phyloP scores from a whole-genome alignment of 176 grass and related monocot species.

The Zoysia japonica region DNA sequence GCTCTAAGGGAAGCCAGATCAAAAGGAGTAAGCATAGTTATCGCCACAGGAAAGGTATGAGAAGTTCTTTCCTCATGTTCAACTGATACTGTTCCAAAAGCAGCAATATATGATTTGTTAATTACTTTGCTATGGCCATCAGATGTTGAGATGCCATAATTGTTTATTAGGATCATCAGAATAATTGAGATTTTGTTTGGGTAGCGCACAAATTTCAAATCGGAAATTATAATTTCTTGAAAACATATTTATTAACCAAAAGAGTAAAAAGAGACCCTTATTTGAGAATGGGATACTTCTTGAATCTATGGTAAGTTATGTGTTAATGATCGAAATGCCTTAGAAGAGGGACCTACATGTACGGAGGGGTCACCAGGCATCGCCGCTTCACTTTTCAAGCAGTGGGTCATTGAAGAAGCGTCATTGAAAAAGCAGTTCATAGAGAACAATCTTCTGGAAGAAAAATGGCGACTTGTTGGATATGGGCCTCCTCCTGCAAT shows the following conservation, averaged over 20 bases:
- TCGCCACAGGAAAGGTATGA: constrained; percentile 94
- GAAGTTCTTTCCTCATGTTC: constrained; percentile 5
- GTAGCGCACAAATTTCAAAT: background rate
- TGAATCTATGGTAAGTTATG: background rate
- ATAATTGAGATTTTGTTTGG: background rate
- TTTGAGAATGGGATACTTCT: background rate
- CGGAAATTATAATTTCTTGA: background rate
- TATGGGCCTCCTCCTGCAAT: background rate
- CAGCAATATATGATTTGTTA: background rate
- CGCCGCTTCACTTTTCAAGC: background rate
- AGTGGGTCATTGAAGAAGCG: background rate
- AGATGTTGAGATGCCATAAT: constrained; percentile 3
- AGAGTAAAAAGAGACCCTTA: background rate
- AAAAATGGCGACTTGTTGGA: background rate
- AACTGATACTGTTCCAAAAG: background rate
- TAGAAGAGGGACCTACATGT: background rate
- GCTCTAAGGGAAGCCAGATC: constrained; percentile 85
- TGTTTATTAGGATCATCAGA: background rate
- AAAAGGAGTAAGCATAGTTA: constrained; percentile 88
- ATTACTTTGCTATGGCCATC: background rate
- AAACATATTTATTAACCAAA: background rate
- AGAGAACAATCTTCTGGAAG: background rate
- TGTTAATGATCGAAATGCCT: background rate
- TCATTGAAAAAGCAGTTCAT: background rate
- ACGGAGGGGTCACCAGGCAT: background rate